Evolutionary conservation across 129 eudicot species (phyloP), one percentile per base, ranked within the genome.

Genomic region (Lonicera japonica): DNA sequence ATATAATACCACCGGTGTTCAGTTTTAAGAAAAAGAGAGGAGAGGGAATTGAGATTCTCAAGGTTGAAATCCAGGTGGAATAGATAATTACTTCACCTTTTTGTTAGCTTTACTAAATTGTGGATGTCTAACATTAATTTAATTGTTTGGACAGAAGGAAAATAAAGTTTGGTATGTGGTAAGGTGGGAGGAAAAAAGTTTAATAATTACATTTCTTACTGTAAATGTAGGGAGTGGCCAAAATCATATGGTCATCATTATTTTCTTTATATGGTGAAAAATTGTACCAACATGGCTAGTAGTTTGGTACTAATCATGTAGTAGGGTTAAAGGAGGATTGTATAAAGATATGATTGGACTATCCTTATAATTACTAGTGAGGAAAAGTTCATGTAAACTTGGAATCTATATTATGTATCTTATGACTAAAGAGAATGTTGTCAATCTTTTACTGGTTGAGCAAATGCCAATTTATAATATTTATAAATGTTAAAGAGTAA

Each of bases 181-280:
- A 6, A 6, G 36, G 36, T 1, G 36, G 36, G n/a, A n/a, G 36
- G 36, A 29, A 29, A 29, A 29, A 29, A 29, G 36, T 2, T n/a
- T 6, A 29, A 29, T 29, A 29, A 29, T 29, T 1, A 29, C 0
- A 15, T 24, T 58, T 24, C 43, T 0, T 1, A 25, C 63, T 24
- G 11, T 58, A 59, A 59, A 59, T 14, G 18, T 16, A 57, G 50
- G 17, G n/a, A 38, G 20, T 19, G 64, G 12, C 11, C 17, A 46
- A 57, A 68, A 56, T 68, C 48, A 68, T 68, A 50, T 8, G 40
- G 2, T 58, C 58, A 68, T 68, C 47, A 68, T 68, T 10, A 56
- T 55, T 66, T 34, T 12, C 18, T n/a, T 1, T 21, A 47, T 14
- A 25, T 56, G 11, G 25, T 57, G 1, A 22, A 16, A 22, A 16